These are phyloP conservation scores for Nicotiana attenuata DNA, from an alignment of 257 asterid species.

Conservation along the genomic window DNA sequence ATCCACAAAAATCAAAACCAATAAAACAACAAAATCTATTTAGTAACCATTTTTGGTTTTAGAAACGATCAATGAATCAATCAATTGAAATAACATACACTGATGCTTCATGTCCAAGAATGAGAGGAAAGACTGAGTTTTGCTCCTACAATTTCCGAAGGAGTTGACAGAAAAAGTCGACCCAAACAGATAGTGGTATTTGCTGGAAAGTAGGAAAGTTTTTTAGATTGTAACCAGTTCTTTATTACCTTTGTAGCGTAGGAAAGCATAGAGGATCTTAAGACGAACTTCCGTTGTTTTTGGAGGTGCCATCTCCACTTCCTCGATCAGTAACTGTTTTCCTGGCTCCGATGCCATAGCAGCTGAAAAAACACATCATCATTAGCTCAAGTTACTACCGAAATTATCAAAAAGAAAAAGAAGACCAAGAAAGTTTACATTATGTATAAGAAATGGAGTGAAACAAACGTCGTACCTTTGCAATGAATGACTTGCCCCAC, in stretches of 20 bases:
- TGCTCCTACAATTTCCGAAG: slow-evolving; percentile 6
- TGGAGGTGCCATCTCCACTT: slow-evolving; percentile 21
- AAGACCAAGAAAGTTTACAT: not conserved
- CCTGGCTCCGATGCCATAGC: too few relatives aligned
- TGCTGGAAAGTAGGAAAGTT: not conserved
- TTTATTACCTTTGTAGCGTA: slow-evolving; percentile 15
- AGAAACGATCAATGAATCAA: not conserved
- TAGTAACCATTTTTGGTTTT: not conserved
- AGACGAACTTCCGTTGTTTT: slow-evolving; percentile 18
- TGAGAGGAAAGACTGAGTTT: slow-evolving; percentile 10
- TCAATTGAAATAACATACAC: slow-evolving; percentile 8
- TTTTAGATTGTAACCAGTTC: too few relatives aligned
- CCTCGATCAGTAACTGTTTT: slow-evolving; percentile 19
- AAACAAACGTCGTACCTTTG: not conserved
- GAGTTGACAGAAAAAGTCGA: not conserved
- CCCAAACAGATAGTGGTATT: not conserved
- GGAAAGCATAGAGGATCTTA: slow-evolving; percentile 17
- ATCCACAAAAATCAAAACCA: too few relatives aligned
- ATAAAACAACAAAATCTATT: not conserved
- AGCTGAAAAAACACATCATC: too few relatives aligned
- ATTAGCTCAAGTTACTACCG: not conserved
- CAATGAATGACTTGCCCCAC: too few relatives aligned
- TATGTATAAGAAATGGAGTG: not conserved
- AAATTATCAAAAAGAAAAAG: too few relatives aligned
- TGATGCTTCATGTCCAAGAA: slow-evolving; percentile 21